Conservation (phyloP, 257 asterid species). For the Verbascum thapsus region DNA sequence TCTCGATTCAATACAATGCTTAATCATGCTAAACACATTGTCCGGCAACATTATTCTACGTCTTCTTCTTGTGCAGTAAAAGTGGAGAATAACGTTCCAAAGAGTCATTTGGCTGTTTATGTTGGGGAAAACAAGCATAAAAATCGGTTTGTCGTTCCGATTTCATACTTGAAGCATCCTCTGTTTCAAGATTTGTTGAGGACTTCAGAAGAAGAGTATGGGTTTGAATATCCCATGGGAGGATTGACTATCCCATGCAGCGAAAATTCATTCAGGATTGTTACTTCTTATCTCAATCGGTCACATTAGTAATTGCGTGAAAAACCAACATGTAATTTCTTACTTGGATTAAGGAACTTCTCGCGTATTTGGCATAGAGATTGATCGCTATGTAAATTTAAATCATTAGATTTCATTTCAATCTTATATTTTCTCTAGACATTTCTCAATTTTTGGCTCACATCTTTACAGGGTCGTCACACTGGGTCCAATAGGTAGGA, state of each 20-base stretch:
- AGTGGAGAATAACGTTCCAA: slow-evolving; percentile 40
- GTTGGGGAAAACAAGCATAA: slow-evolving; percentile 44
- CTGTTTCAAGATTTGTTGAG: slow-evolving; percentile 45
- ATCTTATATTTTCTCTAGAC: too few species aligned
- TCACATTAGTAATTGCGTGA: too few species aligned
- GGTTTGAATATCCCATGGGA: slow-evolving; percentile 61
- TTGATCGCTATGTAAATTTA: too few species aligned
- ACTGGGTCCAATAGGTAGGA: too few species aligned
- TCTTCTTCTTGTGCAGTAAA: slow-evolving; percentile 16
- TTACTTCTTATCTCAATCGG: slow-evolving; percentile 35
- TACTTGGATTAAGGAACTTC: too few species aligned
- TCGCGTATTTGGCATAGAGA: too few species aligned
- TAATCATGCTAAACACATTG: slow-evolving; percentile 30
- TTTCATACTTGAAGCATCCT: slow-evolving; percentile 48
- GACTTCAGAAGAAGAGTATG: slow-evolving; percentile 50
- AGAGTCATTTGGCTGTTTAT: slow-evolving; percentile 57
- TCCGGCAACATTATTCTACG: slow-evolving; percentile 21
- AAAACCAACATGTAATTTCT: too few species aligned
- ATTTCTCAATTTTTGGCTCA: too few species aligned
- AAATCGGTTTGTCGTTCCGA: slow-evolving; percentile 50
- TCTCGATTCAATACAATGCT: slow-evolving; percentile 29
- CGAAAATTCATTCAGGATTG: slow-evolving; percentile 42
- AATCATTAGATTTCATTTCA: too few species aligned
- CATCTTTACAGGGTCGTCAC: too few species aligned
- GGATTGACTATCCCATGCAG: slow-evolving; percentile 59